These are phyloP conservation scores for Hypomyces perniciosus DNA, from an alignment of 2,329 filamentous ascomycete species.

Conservation along the genomic window DNA sequence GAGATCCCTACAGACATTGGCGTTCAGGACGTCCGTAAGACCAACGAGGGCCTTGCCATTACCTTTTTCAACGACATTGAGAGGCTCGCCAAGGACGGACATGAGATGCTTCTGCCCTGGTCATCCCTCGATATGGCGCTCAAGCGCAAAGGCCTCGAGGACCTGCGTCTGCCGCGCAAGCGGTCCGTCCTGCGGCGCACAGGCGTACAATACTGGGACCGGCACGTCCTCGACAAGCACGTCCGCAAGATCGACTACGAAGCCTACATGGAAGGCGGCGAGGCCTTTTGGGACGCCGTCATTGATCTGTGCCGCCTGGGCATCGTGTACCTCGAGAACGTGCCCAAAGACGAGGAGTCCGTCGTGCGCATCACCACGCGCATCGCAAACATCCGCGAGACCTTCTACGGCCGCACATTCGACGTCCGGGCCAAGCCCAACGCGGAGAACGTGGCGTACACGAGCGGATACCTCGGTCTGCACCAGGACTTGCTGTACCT, in stretches of 20 bases:
- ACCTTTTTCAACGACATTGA: conserved; percentile 50
- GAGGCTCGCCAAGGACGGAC: conserved; percentile 24
- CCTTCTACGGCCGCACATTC: conserved; percentile 89
- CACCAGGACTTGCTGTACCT: conserved; percentile 95
- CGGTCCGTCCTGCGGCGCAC: conserved; percentile 26
- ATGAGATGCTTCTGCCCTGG: conserved; percentile 31
- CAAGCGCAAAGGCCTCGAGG: conserved; percentile 16
- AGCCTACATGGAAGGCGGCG: conserved; percentile 60
- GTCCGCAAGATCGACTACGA: conserved; percentile 59
- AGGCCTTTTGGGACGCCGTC: conserved; percentile 55
- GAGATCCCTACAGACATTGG: conserved; percentile 32
- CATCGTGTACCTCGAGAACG: conserved; percentile 67
- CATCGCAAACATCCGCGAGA: conserved; percentile 74
- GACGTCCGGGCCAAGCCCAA: conserved; percentile 76
- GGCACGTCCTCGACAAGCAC: conserved; percentile 28
- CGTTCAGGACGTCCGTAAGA: conserved; percentile 25
- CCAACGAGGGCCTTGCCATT: conserved; percentile 44
- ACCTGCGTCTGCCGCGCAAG: conserved; percentile 19
- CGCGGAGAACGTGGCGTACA: conserved; percentile 91
- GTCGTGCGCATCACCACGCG: conserved; percentile 63
- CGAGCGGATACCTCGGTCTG: conserved; percentile 70
- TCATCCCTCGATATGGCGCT: conserved; percentile 31
- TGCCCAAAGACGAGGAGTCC: conserved; percentile 61
- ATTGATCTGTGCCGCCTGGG: conserved; percentile 59
- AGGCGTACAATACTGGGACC: conserved; percentile 38